Percentiles rank a stretch among this genome's conserved stretches.
phyloP scores from a whole-genome alignment of 2,329 filamentous ascomycete species.

The Rhynchosporium agropyri region DNA sequence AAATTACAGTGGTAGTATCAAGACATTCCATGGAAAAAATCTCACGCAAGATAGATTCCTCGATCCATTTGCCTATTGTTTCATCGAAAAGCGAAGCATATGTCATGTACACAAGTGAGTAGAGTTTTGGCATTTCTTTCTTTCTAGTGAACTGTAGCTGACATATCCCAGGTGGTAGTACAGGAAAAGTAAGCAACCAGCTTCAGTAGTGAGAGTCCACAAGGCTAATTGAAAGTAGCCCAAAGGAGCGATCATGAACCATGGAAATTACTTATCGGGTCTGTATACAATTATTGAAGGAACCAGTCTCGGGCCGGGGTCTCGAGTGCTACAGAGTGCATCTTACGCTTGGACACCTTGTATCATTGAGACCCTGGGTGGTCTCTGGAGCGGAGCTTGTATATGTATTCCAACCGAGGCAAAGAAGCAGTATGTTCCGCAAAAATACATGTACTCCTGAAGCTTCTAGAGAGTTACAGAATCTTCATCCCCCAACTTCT shows the following conservation, averaged over 20 bases:
- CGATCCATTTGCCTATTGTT: not conserved
- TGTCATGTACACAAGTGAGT: constrained; percentile 16
- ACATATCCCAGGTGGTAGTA: not conserved
- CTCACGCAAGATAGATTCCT: not conserved
- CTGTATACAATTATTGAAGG: constrained; percentile 4
- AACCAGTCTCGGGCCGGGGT: constrained; percentile 6
- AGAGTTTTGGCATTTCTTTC: not conserved
- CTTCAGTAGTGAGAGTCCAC: constrained; percentile 20
- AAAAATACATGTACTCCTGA: too few species aligned
- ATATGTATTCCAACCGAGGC: constrained; percentile 46
- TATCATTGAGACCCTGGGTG: constrained; percentile 24
- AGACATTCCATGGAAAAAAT: not conserved
- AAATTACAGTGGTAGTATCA: constrained; percentile 5
- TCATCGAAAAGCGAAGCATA: constrained; percentile 9
- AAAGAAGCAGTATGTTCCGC: not conserved
- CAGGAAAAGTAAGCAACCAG: constrained; percentile 17
- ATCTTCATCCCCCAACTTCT: too few species aligned
- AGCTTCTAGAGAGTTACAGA: too few species aligned
- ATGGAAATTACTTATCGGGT: constrained; percentile 20
- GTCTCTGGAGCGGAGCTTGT: constrained; percentile 44
- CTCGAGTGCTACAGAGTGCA: constrained; percentile 23
- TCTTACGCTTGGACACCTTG: constrained; percentile 27
- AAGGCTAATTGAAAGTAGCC: constrained; percentile 20
- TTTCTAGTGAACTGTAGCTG: not conserved
- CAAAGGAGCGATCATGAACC: constrained; percentile 29